Evolutionary conservation across 805 yeast species (phyloP).

Genomic region (Metschnikowia picachoensis): DNA sequence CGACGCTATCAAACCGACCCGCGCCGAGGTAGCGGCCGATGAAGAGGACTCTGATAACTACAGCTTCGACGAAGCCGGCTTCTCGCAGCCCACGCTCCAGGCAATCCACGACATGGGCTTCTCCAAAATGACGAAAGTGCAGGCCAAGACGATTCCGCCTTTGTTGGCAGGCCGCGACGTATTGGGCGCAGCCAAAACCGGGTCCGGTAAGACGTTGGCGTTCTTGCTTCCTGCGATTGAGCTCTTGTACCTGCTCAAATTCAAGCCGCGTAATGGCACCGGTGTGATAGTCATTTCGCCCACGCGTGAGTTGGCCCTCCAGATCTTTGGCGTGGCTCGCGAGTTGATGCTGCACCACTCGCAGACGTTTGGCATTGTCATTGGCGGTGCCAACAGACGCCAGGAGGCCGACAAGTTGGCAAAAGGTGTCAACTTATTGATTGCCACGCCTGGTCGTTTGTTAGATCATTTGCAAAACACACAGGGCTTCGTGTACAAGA

Average conservation of each 20-base stretch:
- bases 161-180: slow-evolving; percentile 95
- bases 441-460: slow-evolving; percentile 97
- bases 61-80: slow-evolving; percentile 42
- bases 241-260: slow-evolving; percentile 80
- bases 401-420: slow-evolving; percentile 93
- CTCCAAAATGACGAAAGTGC: slow-evolving; percentile 88
- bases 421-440: slow-evolving; percentile 89
- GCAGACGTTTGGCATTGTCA: slow-evolving; percentile 94
- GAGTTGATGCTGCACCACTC: slow-evolving; percentile 87
- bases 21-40: slow-evolving; percentile 25
- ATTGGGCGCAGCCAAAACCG: slow-evolving; percentile 99
- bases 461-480: slow-evolving; percentile 97
- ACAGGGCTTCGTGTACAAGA: slow-evolving; percentile 87
- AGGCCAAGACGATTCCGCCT: slow-evolving; percentile 94
- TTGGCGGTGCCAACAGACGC: slow-evolving; percentile 97
- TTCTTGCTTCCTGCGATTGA: slow-evolving; percentile 95
- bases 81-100: slow-evolving; percentile 77
- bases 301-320: slow-evolving; percentile 95
- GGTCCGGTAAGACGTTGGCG: slow-evolving; percentile 97
- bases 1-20: slow-evolving; percentile 28
- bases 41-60: slow-evolving; percentile 26
- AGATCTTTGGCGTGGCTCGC: slow-evolving; percentile 95
- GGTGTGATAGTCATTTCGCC: slow-evolving; percentile 96
- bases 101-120: slow-evolving; percentile 90
- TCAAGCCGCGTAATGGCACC: slow-evolving; percentile 97